Conservation (phyloP, 1,284 basidiomycete species). For the Cystobasidium sp. region DNA sequence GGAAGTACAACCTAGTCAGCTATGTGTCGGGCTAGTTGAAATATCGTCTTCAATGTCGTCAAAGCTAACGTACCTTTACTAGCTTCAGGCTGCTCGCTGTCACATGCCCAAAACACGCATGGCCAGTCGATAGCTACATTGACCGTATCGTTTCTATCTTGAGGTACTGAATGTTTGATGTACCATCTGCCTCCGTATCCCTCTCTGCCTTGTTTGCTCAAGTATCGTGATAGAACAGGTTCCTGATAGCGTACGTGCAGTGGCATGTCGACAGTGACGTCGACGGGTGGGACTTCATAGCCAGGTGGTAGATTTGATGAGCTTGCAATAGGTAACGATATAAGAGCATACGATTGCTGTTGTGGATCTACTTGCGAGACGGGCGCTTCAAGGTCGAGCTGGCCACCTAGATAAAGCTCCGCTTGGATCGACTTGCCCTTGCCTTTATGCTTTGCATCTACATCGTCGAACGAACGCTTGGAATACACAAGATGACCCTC, state of each 20-base stretch:
- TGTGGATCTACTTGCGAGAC: conserved; percentile 13
- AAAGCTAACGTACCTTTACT: too few species aligned
- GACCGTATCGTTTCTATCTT: conserved; percentile 19
- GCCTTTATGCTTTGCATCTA: conserved; percentile 20
- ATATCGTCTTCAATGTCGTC: too few species aligned
- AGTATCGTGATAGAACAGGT: conserved; percentile 39
- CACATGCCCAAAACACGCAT: conserved; percentile 49
- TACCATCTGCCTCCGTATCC: conserved; percentile 39
- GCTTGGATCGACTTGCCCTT: conserved; percentile 39
- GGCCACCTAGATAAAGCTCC: conserved; percentile 41
- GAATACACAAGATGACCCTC: conserved; percentile 43
- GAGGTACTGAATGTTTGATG: conserved; percentile 20
- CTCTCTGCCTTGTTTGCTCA: conserved; percentile 20
- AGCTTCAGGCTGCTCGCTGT: conserved; percentile 10
- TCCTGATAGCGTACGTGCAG: conserved; percentile 49
- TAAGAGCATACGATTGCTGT: conserved; percentile 17
- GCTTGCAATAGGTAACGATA: conserved; percentile 27
- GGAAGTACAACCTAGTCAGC: not conserved
- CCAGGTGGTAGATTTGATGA: conserved; percentile 6
- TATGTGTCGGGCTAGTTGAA: not conserved
- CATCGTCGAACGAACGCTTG: conserved; percentile 4
- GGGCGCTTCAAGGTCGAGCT: conserved; percentile 48
- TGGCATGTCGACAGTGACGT: conserved; percentile 43
- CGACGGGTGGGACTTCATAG: conserved; percentile 26
- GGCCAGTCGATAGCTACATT: conserved; percentile 43